Percentiles rank a stretch among this genome's conserved stretches.
phyloP scores from a whole-genome alignment of 805 yeast genomes.

The Candida broadrunensis region DNA sequence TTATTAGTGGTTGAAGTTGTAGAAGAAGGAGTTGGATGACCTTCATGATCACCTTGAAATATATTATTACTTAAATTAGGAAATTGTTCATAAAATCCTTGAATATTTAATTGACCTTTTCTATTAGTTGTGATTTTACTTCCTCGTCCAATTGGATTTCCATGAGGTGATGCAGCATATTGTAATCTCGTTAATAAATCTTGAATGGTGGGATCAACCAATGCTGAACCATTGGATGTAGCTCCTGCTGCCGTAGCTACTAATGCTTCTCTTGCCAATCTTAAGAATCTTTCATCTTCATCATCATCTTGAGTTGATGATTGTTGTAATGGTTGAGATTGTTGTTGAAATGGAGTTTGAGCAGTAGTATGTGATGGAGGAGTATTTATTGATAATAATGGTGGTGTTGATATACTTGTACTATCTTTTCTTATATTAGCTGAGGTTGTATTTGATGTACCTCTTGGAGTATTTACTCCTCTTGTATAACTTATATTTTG shows the following conservation, averaged over 20 bases:
- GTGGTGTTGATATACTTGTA: neutral
- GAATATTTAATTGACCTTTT: constrained; percentile 42
- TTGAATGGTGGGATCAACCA: constrained; percentile 61
- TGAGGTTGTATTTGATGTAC: neutral
- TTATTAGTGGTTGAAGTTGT: neutral
- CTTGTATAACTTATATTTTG: constrained; percentile 13
- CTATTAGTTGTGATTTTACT: constrained; percentile 32
- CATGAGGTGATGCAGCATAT: constrained; percentile 58
- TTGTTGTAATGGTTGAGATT: neutral
- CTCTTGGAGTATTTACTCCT: constrained; percentile 2
- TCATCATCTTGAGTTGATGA: constrained; percentile 6
- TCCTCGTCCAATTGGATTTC: constrained; percentile 42
- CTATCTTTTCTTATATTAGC: neutral
- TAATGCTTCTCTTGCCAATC: constrained; percentile 60
- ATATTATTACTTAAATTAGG: constrained; percentile 44
- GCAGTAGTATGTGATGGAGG: neutral
- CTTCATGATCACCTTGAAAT: constrained; percentile 14
- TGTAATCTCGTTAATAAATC: constrained; percentile 58
- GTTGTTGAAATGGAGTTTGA: neutral
- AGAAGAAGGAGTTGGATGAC: neutral
- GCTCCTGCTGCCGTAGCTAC: constrained; percentile 49
- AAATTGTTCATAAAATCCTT: constrained; percentile 37
- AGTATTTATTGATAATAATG: neutral
- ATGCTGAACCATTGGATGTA: constrained; percentile 15
- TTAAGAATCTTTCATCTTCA: constrained; percentile 55